These are phyloP conservation scores for Chytridiales sp. DNA, from an alignment of 371 early-diverging fungal species.

Conservation along the genomic window DNA sequence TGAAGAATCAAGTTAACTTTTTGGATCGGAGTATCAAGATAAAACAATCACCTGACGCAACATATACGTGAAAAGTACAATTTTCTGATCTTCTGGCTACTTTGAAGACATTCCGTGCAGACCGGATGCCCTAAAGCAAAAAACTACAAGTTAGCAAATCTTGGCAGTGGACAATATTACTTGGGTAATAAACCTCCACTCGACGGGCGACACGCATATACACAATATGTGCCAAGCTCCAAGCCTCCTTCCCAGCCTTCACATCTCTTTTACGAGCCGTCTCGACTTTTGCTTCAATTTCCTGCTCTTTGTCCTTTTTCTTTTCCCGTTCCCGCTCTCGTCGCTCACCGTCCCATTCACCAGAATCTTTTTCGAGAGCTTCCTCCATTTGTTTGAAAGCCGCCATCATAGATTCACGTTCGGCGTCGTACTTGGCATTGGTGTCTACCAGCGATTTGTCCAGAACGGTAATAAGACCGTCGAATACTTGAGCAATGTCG, in stretches of 20 bases:
- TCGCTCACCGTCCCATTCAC: constrained; percentile 78
- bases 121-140: constrained; percentile 62
- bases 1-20: neutral
- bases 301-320: constrained; percentile 63
- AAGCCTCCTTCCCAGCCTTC: constrained; percentile 58
- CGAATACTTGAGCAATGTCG: constrained; percentile 71
- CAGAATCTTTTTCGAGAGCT: constrained; percentile 44
- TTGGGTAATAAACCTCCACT: constrained; percentile 58
- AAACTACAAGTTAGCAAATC: neutral
- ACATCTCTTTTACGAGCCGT: constrained; percentile 60
- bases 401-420: constrained; percentile 41
- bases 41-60: constrained; percentile 62
- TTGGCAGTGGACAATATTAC: neutral
- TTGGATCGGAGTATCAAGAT: neutral
- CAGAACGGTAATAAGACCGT: constrained; percentile 63
- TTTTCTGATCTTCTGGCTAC: constrained; percentile 74
- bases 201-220: constrained; percentile 85
- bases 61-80: constrained; percentile 83
- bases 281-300: constrained; percentile 63
- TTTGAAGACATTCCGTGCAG: constrained; percentile 76
- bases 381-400: constrained; percentile 11
- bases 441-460: constrained; percentile 28
- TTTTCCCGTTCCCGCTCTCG: constrained; percentile 68
- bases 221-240: constrained; percentile 79
- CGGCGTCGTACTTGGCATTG: constrained; percentile 36